Conservation (phyloP, 345 rosid species). For the Citrus unshiu region DNA sequence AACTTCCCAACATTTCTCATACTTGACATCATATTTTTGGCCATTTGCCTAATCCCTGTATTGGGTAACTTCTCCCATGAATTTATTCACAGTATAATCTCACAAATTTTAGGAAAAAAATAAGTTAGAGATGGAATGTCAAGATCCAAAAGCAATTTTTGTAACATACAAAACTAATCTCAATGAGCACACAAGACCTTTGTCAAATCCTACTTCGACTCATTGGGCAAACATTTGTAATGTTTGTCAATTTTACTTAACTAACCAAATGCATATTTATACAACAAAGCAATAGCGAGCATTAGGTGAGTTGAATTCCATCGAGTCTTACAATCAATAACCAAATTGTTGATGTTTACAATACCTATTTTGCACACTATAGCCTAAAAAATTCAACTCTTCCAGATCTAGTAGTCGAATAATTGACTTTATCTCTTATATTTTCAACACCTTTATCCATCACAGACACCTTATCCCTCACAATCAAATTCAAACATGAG, state of each 20-base stretch:
- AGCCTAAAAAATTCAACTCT: not conserved
- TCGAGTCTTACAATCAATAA: not conserved
- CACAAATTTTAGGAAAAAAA: constrained; percentile 3
- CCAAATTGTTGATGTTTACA: not conserved
- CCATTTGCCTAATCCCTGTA: not conserved
- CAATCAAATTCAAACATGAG: not conserved
- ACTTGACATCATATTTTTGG: not conserved
- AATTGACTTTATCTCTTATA: not conserved
- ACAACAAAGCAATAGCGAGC: not conserved
- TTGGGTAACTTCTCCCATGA: not conserved
- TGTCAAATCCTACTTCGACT: not conserved
- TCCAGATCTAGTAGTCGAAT: not conserved
- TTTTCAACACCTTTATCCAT: not conserved
- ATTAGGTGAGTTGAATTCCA: not conserved
- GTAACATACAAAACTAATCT: not conserved
- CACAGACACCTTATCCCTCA: not conserved
- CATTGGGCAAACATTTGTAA: not conserved
- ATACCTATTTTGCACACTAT: not conserved
- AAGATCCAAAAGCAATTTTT: not conserved
- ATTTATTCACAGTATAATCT: not conserved
- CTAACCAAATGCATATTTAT: not conserved
- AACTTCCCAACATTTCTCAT: not conserved
- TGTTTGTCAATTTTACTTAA: not conserved
- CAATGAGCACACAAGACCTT: not conserved
- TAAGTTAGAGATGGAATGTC: not conserved